Percentiles rank a stretch among this genome's conserved stretches.
phyloP scores from a whole-genome alignment of 768 basidiomycete species.

The Hortiboletus flavorubellus region DNA sequence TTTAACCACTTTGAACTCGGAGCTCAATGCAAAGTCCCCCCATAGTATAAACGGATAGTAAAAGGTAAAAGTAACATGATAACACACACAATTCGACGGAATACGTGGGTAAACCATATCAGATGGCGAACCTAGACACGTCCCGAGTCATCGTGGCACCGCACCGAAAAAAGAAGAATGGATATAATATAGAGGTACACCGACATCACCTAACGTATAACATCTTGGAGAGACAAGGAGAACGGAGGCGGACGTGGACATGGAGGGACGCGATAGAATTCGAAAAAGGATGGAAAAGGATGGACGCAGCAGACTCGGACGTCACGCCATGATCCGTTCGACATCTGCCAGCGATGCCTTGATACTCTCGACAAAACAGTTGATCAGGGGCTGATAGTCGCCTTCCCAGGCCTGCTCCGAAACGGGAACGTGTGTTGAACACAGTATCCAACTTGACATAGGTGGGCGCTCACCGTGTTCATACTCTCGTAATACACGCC shows the following conservation, averaged over 20 bases:
- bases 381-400: constrained; percentile 31
- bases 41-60: no score
- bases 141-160: no score
- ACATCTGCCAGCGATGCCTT: constrained; percentile 25
- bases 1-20: no score
- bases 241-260: not conserved
- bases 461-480: constrained; percentile 26
- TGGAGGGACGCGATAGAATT: not conserved
- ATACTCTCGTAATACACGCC: constrained; percentile 30
- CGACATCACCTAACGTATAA: no score
- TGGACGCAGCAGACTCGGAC: not conserved
- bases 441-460: no score
- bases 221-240: not conserved
- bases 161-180: no score
- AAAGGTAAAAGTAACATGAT: no score
- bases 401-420: constrained; percentile 32
- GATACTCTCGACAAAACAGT: constrained; percentile 29
- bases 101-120: no score
- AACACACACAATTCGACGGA: no score
- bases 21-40: no score
- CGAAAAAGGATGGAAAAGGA: not conserved
- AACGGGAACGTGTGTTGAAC: not conserved
- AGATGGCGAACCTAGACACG: no score
- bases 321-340: constrained; percentile 30
- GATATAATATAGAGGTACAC: no score